Conservation (phyloP, 805 yeast genomes). For the Candida nemodendra region DNA sequence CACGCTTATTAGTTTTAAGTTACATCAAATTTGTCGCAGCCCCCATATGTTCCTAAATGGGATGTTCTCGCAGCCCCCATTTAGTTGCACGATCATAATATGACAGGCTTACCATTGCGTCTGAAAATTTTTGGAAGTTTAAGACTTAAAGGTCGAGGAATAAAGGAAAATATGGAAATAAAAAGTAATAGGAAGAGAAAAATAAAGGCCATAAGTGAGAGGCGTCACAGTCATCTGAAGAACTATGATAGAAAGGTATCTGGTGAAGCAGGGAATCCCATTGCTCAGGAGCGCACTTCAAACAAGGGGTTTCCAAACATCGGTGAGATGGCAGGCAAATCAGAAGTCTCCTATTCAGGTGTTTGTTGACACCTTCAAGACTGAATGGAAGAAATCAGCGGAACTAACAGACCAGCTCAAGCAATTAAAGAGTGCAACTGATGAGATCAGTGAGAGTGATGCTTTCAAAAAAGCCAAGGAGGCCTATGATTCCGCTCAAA, state of each 20-base stretch:
- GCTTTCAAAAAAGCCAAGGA: constrained; percentile 92
- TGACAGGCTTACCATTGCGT: too few species aligned
- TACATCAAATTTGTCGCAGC: too few species aligned
- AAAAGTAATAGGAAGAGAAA: too few species aligned
- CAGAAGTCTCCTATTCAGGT: constrained; percentile 85
- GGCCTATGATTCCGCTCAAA: constrained; percentile 84
- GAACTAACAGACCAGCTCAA: constrained; percentile 92
- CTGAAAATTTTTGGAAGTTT: too few species aligned
- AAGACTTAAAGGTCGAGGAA: too few species aligned
- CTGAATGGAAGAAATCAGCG: constrained; percentile 85
- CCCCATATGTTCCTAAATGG: too few species aligned
- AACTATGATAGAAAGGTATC: constrained; percentile 13
- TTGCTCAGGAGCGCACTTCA: constrained; percentile 4
- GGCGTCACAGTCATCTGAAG: neutral
- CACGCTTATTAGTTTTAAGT: too few species aligned
- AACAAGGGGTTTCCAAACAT: constrained; percentile 18
- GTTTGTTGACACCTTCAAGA: constrained; percentile 85
- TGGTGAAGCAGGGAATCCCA: constrained; percentile 4
- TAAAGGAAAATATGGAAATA: too few species aligned
- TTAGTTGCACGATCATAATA: too few species aligned
- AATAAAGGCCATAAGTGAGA: too few species aligned
- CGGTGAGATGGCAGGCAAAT: constrained; percentile 12
- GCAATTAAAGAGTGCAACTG: constrained; percentile 94
- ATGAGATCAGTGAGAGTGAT: constrained; percentile 88
- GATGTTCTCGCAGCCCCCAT: too few species aligned